Base-by-base conservation (phyloP, 371 early-diverging fungal species). In the Mortierella sp. region DNA sequence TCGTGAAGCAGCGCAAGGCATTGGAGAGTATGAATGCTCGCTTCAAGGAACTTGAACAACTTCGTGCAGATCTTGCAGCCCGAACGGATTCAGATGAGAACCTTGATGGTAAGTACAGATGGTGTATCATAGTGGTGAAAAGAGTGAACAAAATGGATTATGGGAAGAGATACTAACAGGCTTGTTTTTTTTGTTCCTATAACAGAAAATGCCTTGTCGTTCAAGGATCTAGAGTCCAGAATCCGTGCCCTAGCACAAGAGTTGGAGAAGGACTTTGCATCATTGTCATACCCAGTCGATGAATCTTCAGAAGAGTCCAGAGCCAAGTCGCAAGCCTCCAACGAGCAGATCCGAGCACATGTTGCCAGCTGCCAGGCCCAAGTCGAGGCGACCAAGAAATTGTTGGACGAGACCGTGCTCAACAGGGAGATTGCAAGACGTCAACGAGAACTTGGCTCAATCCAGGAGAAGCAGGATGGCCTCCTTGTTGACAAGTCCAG, bases 1-100 rank as follows among this genome's bases (percentile, higher is more conserved):
- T 76, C 14, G 59, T 76, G 31, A 54, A 52, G 25, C 77, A 76
- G 27, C 69, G 65, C 65, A 68, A 65, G 61, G 47, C 54, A 7
- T 39, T 76, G 17, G 66, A 64, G 6, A 54, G 9, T 6, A 65
- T 76, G 47, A 44, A 61, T 28, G 17, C 28, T 8, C 53, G 39
- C 3, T 25, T 76, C 12, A 29, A 24, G 9, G 70, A 64, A 7
- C 57, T 76, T 31, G 60, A 57, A 25, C 34, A 25, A 40, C 47
- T 58, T n/a, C 17, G 58, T 24, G 40, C 22, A 0, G 51, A 54
- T n/a, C 54, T 67, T 54, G 54, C 59, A 3, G 25, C 63, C 16
- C 6, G 45, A 3, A 19, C 46, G 0, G 17, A 21, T 9, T 21
- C 22, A 31, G 43, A 55, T 1, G 25, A 39, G 34, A 25, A 48